phyloP scores from a whole-genome alignment of 225 moss, liverwort and hornwort species.

The Physcomitrium patens region DNA sequence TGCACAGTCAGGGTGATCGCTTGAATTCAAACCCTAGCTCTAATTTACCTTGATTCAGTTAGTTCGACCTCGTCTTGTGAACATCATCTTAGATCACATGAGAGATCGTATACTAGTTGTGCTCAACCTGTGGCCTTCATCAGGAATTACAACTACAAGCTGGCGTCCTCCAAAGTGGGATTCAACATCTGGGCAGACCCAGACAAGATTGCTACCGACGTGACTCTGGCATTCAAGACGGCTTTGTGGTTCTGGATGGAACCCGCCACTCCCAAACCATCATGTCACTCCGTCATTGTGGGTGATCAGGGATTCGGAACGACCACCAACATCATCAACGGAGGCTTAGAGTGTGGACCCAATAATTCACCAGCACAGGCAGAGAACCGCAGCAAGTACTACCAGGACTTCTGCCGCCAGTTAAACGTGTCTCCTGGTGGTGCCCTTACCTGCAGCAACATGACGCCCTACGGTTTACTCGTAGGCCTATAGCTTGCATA shows the following conservation, averaged over 20 bases:
- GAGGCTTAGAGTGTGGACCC: not conserved
- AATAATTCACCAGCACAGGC: too few relatives aligned
- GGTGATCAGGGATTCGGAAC: not conserved
- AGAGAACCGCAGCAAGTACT: slow-evolving; percentile 21
- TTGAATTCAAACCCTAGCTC: too few relatives aligned
- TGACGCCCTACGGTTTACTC: too few relatives aligned
- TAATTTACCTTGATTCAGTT: too few relatives aligned
- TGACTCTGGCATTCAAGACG: slow-evolving; percentile 7
- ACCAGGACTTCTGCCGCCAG: slow-evolving; percentile 14
- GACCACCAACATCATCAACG: slow-evolving; percentile 6
- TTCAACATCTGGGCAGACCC: not conserved
- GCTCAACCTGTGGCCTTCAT: not conserved
- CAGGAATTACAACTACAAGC: slow-evolving; percentile 22
- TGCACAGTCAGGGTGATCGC: too few relatives aligned
- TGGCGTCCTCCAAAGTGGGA: not conserved
- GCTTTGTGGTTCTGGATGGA: slow-evolving; percentile 22
- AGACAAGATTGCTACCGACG: not conserved
- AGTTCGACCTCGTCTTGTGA: too few relatives aligned
- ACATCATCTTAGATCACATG: too few relatives aligned
- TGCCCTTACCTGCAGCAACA: slow-evolving; percentile 23
- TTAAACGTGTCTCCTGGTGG: slow-evolving; percentile 18
- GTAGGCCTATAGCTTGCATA: too few relatives aligned
- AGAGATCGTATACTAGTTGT: too few relatives aligned
- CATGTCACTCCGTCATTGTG: slow-evolving; percentile 1
- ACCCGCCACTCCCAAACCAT: not conserved